Evolutionary conservation across 768 basidiomycete species (phyloP).

Genomic region (Lepiota subincarnata): DNA sequence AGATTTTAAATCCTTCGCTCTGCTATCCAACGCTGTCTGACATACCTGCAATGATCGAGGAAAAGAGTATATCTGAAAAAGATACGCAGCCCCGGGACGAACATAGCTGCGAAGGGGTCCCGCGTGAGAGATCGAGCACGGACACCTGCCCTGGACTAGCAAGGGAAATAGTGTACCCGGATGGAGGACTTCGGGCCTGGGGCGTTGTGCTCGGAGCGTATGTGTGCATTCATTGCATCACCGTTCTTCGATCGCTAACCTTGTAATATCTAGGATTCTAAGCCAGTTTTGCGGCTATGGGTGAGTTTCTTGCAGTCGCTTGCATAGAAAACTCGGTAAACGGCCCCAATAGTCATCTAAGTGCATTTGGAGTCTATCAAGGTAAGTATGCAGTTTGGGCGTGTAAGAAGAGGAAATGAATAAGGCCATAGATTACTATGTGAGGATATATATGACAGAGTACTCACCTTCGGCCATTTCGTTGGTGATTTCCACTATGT

Average conservation of each 20-base stretch:
- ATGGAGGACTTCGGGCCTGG: conserved; percentile 3
- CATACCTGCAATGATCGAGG: too few species aligned
- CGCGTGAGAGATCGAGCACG: too few species aligned
- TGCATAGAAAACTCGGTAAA: background rate
- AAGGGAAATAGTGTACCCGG: background rate
- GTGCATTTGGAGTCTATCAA: conserved; percentile 42
- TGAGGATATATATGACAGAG: conserved; percentile 30
- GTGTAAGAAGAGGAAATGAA: background rate
- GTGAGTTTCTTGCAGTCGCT: conserved; percentile 12
- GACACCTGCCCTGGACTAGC: too few species aligned
- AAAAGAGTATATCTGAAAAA: too few species aligned
- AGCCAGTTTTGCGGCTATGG: conserved; percentile 36
- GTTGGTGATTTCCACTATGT: conserved; percentile 19
- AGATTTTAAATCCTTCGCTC: too few species aligned
- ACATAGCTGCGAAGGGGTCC: too few species aligned
- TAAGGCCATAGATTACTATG: conserved; percentile 31
- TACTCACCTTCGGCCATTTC: conserved; percentile 35
- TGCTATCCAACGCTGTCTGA: too few species aligned
- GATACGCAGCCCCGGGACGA: too few species aligned
- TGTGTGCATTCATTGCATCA: background rate
- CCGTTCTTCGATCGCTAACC: background rate
- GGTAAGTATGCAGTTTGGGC: conserved; percentile 17
- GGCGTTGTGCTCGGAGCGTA: conserved; percentile 2
- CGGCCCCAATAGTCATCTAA: conserved; percentile 25
- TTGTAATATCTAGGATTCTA: conserved; percentile 24